Evolutionary conservation across 1,284 basidiomycete species (phyloP).

Genomic region (Rhodotorula sp.): DNA sequence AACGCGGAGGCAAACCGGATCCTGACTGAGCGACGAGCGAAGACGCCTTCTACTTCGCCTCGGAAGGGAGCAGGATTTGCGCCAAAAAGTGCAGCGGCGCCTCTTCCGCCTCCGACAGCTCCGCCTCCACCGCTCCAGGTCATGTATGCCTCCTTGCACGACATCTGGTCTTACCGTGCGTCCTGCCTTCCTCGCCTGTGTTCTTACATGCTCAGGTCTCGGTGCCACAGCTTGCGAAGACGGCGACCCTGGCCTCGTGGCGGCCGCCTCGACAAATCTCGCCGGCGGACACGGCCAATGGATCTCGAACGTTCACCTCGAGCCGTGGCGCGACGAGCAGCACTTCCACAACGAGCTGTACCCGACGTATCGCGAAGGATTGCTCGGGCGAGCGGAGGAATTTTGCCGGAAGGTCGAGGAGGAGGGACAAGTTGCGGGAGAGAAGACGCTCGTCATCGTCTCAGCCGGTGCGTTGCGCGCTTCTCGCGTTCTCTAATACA

Average conservation of each 20-base stretch:
- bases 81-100: constrained; percentile 7
- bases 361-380: constrained; percentile 60
- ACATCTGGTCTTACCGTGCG: constrained; percentile 56
- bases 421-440: constrained; percentile 49
- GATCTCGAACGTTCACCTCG: constrained; percentile 71
- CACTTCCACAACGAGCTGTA: constrained; percentile 79
- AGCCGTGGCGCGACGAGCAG: constrained; percentile 66
- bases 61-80: background rate
- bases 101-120: constrained; percentile 34
- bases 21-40: constrained; percentile 45
- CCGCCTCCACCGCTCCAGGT: constrained; percentile 59
- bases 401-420: constrained; percentile 68
- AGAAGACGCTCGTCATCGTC: constrained; percentile 79
- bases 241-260: constrained; percentile 34
- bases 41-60: constrained; percentile 38
- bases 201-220: constrained; percentile 4
- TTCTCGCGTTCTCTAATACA: background rate
- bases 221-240: constrained; percentile 53
- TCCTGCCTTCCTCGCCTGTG: background rate
- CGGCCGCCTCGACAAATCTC: constrained; percentile 40
- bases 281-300: constrained; percentile 40
- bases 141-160: constrained; percentile 86
- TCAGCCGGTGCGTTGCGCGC: constrained; percentile 57
- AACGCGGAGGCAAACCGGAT: constrained; percentile 76
- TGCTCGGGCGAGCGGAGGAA: constrained; percentile 69